phyloP scores from a whole-genome alignment of 2,329 filamentous ascomycete genomes.

The Phoma sp. region DNA sequence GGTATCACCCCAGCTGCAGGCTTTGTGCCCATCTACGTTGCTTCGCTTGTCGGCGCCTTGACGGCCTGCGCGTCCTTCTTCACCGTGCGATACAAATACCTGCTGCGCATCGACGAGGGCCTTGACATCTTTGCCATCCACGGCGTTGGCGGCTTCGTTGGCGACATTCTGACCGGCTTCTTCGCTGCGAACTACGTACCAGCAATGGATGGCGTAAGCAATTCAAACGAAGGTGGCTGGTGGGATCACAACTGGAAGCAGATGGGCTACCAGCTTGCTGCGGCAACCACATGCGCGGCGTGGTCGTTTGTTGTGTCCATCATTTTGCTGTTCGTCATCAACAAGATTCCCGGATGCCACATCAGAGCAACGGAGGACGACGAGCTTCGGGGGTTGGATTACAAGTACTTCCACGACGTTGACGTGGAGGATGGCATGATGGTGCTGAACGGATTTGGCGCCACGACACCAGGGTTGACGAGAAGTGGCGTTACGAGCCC shows the following conservation, averaged over 20 bases:
- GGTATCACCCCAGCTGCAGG: conserved; percentile 67
- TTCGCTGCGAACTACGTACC: conserved; percentile 62
- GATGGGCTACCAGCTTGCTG: conserved; percentile 65
- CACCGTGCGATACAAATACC: conserved; percentile 57
- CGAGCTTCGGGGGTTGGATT: conserved; percentile 62
- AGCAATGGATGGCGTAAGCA: conserved; percentile 60
- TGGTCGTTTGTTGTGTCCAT: conserved; percentile 64
- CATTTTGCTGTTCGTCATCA: conserved; percentile 62
- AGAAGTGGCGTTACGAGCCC: conserved; percentile 11
- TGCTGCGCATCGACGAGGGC: conserved; percentile 64
- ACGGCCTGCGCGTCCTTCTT: conserved; percentile 59
- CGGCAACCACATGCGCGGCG: conserved; percentile 61
- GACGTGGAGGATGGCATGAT: conserved; percentile 32
- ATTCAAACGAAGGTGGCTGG: conserved; percentile 58
- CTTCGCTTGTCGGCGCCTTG: conserved; percentile 61
- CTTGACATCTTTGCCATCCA: conserved; percentile 68
- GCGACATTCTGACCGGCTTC: conserved; percentile 64
- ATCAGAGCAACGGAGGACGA: conserved; percentile 63
- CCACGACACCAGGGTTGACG: conserved; percentile 20
- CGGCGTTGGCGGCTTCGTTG: conserved; percentile 65
- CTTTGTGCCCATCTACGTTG: conserved; percentile 61
- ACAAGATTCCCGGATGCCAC: conserved; percentile 65
- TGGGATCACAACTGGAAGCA: conserved; percentile 62
- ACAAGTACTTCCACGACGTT: conserved; percentile 56
- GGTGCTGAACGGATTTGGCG: conserved; percentile 30